Evolutionary conservation across 2,329 filamentous ascomycete genomes (phyloP), one percentile per base, ranked within the genome.

Genomic region (Trichoderma guizhouense): DNA sequence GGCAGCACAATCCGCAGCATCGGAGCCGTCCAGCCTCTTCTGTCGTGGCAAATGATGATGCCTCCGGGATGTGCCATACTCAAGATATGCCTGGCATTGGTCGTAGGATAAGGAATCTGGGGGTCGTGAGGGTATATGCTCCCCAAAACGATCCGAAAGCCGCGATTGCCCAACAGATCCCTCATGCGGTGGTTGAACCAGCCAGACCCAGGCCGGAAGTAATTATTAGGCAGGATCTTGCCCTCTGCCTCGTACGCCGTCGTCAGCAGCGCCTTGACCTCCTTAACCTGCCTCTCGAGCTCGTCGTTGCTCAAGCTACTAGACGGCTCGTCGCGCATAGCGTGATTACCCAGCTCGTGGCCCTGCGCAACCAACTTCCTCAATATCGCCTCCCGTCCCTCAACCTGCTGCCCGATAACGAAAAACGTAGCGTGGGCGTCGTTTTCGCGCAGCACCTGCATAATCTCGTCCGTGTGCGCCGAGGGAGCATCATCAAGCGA

Each of bases 111-210:
- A 11, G 85, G 84, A 72, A 97, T 91, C 84, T 97, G 94, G n/a
- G 94, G 90, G 82, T 97, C 94, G 82, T 97, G 94, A 6, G 94
- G 94, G 81, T 97, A 97, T 53, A 97, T 90, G 80, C 90, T 91
- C 3, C 94, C 94, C 51, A 97, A 83, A n/a, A 94, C 91, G 66
- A 96, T 85, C 64, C 86, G 85, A 80, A 93, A 95, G 5, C 90
- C 91, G 73, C 94, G 79, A 66, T 82, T 84, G 39, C 82, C 82
- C 8, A 93, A 81, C 43, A 91, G 79, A 39, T 82, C 80, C 24
- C 92, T 85, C 90, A 97, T 95, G 21, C 87, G 81, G 55, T 84
- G 83, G 77, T 87, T 94, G 83, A 97, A 97, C 80, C 97, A 91
- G 15, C 94, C 94, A 0, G 91, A 94, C 0, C 94, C 94, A 0